These are phyloP conservation scores for Trapa incisa DNA, from an alignment of 345 rosid genomes.

Conservation along the genomic window DNA sequence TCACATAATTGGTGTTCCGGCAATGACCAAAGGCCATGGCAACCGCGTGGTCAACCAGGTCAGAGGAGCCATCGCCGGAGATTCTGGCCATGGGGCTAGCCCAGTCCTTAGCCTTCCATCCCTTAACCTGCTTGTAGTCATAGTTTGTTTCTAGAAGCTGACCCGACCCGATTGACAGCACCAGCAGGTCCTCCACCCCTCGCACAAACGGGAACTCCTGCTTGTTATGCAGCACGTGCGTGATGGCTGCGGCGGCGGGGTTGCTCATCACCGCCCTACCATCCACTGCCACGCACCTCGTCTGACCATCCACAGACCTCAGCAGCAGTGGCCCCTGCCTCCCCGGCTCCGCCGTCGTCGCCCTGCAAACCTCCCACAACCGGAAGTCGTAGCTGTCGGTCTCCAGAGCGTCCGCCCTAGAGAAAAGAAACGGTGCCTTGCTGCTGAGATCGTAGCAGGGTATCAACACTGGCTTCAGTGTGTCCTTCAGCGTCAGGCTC, in stretches of 20 bases:
- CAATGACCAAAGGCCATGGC: slow-evolving; percentile 89
- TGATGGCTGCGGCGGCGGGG: slow-evolving; percentile 87
- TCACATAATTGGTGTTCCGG: slow-evolving; percentile 58
- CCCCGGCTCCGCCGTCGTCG: slow-evolving; percentile 87
- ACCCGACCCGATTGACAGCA: slow-evolving; percentile 70
- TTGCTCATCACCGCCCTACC: slow-evolving; percentile 82
- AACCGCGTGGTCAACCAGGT: slow-evolving; percentile 84
- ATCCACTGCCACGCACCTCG: slow-evolving; percentile 71
- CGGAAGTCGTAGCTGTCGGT: slow-evolving; percentile 75
- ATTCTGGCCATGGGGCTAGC: slow-evolving; percentile 75
- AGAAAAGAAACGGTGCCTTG: slow-evolving; percentile 83
- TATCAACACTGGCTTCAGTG: slow-evolving; percentile 74
- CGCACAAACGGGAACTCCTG: slow-evolving; percentile 94
- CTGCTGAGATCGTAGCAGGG: slow-evolving; percentile 88
- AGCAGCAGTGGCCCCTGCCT: slow-evolving; percentile 54
- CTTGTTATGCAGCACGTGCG: slow-evolving; percentile 93
- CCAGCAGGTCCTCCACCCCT: slow-evolving; percentile 89
- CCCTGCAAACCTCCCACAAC: slow-evolving; percentile 86
- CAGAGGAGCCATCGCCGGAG: slow-evolving; percentile 71
- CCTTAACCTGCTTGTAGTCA: slow-evolving; percentile 56
- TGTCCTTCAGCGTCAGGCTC: slow-evolving; percentile 61
- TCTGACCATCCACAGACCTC: slow-evolving; percentile 63
- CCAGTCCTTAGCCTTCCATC: slow-evolving; percentile 85
- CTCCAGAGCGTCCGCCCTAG: slow-evolving; percentile 93
- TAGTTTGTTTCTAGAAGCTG: slow-evolving; percentile 62